A percentile compares a stretch with the other conserved stretches of the same genome.
phyloP scores from a whole-genome alignment of 1,139 yeast genomes.

The Suhomyces panamericanus region DNA sequence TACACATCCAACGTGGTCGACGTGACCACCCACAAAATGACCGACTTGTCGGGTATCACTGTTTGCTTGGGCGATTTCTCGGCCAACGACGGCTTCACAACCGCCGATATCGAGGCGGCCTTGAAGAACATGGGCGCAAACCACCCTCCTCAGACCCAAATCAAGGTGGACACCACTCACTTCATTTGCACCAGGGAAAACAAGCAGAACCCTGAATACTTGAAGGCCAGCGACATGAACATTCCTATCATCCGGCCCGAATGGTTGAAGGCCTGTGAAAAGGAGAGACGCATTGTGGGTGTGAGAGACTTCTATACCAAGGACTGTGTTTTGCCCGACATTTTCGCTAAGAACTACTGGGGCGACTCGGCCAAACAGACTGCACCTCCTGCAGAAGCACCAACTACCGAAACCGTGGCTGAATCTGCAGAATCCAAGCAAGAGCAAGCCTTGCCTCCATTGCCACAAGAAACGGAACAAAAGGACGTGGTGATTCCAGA shows the following conservation, averaged over 20 bases:
- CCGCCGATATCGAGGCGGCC: constrained; percentile 62
- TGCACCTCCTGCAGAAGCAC: no score
- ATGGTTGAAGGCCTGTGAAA: constrained; percentile 93
- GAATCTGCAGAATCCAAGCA: background rate
- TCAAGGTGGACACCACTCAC: constrained; percentile 91
- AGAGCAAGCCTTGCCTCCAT: background rate
- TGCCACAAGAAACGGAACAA: background rate
- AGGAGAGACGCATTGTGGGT: constrained; percentile 86
- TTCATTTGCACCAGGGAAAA: constrained; percentile 74
- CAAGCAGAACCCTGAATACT: constrained; percentile 58
- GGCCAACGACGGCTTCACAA: constrained; percentile 56
- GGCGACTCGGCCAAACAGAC: background rate
- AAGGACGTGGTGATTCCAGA: background rate
- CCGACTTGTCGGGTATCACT: constrained; percentile 90
- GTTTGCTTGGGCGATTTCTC: constrained; percentile 85
- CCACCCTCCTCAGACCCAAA: constrained; percentile 68
- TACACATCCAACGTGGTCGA: constrained; percentile 67
- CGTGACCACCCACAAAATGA: constrained; percentile 91
- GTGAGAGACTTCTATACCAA: constrained; percentile 79
- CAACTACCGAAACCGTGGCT: background rate
- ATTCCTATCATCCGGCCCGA: constrained; percentile 96
- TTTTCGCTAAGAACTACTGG: constrained; percentile 49
- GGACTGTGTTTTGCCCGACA: constrained; percentile 51
- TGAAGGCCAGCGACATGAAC: constrained; percentile 80
- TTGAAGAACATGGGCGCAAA: constrained; percentile 76